These are phyloP conservation scores for Fraxinus albicans DNA, from an alignment of 305 asterid species.

Conservation along the genomic window DNA sequence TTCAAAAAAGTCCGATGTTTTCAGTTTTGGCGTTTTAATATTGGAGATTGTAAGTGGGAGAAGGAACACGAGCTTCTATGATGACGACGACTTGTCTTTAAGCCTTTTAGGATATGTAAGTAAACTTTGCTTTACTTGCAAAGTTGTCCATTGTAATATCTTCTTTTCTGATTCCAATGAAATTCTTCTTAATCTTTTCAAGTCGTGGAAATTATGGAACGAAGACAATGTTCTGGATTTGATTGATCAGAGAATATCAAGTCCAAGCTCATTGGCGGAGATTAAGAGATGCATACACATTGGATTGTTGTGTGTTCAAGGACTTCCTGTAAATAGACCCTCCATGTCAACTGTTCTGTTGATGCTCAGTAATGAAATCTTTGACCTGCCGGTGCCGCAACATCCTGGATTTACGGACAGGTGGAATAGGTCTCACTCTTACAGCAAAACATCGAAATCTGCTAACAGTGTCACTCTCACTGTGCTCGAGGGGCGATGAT, in stretches of 20 bases:
- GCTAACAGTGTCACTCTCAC: no score
- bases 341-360: slow-evolving; percentile 22
- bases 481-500: no score
- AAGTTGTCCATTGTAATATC: neutral
- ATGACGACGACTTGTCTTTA: no score
- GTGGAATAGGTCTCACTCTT: neutral
- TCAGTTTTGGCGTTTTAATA: no score
- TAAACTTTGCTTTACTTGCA: neutral
- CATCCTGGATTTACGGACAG: slow-evolving; percentile 12
- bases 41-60: no score
- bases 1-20: no score
- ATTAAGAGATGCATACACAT: slow-evolving; percentile 33
- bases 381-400: slow-evolving; percentile 27
- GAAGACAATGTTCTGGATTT: slow-evolving; percentile 19
- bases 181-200: neutral
- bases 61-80: no score
- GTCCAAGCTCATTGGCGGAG: slow-evolving; percentile 5
- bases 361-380: slow-evolving; percentile 31
- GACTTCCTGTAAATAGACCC: slow-evolving; percentile 3
- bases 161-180: neutral
- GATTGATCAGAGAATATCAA: slow-evolving; percentile 21
- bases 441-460: no score
- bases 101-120: neutral
- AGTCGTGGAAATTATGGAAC: slow-evolving; percentile 44
- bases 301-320: slow-evolving; percentile 36